Percentiles rank a stretch among this genome's conserved stretches.
These are phyloP conservation scores for Quercus aquifolioides DNA, from an alignment of 306 rosid genomes.

Conservation along the genomic window DNA sequence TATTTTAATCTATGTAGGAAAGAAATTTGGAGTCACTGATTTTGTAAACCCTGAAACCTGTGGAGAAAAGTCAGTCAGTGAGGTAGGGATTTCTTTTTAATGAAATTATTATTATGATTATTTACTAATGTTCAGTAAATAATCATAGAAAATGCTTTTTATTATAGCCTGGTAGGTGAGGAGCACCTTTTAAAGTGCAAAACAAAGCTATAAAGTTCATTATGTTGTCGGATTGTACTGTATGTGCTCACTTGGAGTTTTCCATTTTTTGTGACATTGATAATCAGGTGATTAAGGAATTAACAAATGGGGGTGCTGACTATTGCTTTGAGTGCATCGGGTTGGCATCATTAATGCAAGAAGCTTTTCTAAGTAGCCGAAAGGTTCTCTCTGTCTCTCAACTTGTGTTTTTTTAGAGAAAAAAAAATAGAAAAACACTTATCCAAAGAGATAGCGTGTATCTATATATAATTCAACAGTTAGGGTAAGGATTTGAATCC, in stretches of 20 bases:
- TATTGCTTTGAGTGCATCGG: constrained; percentile 74
- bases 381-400: constrained; percentile 21
- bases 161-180: too few relatives aligned
- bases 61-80: constrained; percentile 46
- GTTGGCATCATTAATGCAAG: constrained; percentile 58
- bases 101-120: too few relatives aligned
- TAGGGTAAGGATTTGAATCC: too few relatives aligned
- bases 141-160: too few relatives aligned
- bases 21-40: constrained; percentile 57
- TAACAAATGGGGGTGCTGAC: constrained; percentile 70
- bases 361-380: constrained; percentile 45
- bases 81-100: constrained; percentile 34
- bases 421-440: too few relatives aligned
- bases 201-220: too few relatives aligned
- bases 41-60: constrained; percentile 51
- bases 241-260: neutral
- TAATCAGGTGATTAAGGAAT: constrained; percentile 53
- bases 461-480: too few relatives aligned
- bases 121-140: too few relatives aligned
- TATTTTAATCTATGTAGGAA: constrained; percentile 27
- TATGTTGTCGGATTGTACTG: neutral
- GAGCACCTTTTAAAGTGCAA: too few relatives aligned
- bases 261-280: neutral
- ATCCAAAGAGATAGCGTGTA: too few relatives aligned
- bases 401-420: too few relatives aligned